Percentiles rank a stretch among this genome's conserved stretches.
Evolutionary conservation across 306 rosid species (phyloP).

Genomic region (Crotalaria pallida): DNA sequence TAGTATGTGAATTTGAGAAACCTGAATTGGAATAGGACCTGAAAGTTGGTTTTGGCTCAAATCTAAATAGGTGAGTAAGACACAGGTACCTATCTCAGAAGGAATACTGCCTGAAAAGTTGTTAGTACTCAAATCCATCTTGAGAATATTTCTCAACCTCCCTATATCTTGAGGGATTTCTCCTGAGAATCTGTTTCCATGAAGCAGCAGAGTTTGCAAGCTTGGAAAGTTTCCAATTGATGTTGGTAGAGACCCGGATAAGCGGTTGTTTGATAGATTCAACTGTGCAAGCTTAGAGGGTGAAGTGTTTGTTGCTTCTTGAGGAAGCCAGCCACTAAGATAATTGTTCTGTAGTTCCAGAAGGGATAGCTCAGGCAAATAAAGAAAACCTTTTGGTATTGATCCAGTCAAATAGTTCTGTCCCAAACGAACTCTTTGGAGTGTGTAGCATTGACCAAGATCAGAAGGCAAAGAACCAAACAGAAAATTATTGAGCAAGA

Average conservation of each 20-base stretch:
- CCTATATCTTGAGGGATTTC: slow-evolving; percentile 65
- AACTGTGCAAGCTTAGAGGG: slow-evolving; percentile 61
- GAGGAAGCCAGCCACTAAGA: slow-evolving; percentile 58
- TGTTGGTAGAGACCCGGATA: slow-evolving; percentile 60
- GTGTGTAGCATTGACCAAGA: slow-evolving; percentile 64
- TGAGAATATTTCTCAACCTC: slow-evolving; percentile 47
- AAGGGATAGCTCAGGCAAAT: slow-evolving; percentile 67
- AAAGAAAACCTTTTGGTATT: slow-evolving; percentile 66
- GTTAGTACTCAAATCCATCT: slow-evolving; percentile 74
- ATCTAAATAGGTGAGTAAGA: slow-evolving; percentile 59
- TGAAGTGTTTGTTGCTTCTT: slow-evolving; percentile 32
- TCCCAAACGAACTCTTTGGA: slow-evolving; percentile 68
- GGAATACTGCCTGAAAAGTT: slow-evolving; percentile 72
- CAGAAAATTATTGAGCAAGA: slow-evolving; percentile 68
- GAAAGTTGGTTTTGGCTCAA: slow-evolving; percentile 84
- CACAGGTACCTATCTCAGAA: slow-evolving; percentile 50
- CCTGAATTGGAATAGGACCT: slow-evolving; percentile 66
- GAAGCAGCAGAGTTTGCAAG: slow-evolving; percentile 55
- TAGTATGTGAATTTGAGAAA: slow-evolving; percentile 61
- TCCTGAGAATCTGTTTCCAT: slow-evolving; percentile 67
- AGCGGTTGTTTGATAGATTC: slow-evolving; percentile 72
- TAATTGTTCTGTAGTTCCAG: slow-evolving; percentile 78
- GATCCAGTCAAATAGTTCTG: slow-evolving; percentile 72
- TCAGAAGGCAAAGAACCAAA: slow-evolving; percentile 77
- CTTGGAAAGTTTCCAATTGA: slow-evolving; percentile 62